Evolutionary conservation across 2,329 filamentous ascomycete species (phyloP), one percentile per base, ranked within the genome.

Genomic region (Fusarium setosum): DNA sequence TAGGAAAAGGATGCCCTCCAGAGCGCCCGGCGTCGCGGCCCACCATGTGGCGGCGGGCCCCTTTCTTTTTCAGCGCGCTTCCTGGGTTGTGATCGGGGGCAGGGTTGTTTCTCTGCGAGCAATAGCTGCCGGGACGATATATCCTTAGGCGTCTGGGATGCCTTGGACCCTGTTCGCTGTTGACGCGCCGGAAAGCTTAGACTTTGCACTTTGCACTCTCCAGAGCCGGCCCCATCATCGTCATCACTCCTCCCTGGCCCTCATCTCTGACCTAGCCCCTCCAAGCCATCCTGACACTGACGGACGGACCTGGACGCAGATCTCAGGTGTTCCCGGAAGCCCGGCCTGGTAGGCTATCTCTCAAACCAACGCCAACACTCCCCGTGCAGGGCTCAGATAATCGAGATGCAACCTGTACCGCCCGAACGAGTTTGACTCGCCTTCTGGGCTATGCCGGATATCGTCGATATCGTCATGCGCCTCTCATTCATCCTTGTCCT

Each of bases 51-150:
- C 26, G 38, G 37, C 37, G 26, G 49, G 24, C 50, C 37, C 50
- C 38, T 44, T 34, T 53, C 40, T 26, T 44, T 23, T 53, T 37
- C 38, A 53, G 38, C 50, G 21, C 23, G 20, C 42, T 26, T 45
- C 13, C 38, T 20, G n/a, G n/a, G n/a, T n/a, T n/a, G 23, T 18
- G n/a, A 32, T 15, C 20, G n/a, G n/a, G n/a, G n/a, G 15, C 21
- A 26, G n/a, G 21, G 26, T 20, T 34, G n/a, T 24, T 18, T 21
- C 24, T 23, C 49, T 52, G 49, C 49, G 49, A 52, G 49, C 26
- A 52, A 52, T 24, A 42, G 23, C 23, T 41, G 8, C 38, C 37
- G 18, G 26, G 37, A 41, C 18, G 20, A 18, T 23, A 6, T 35
- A 11, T 40, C 17, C 12, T 31, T 8, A 15, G 20, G 7, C 9